phyloP scores from a whole-genome alignment of 371 early-diverging fungal genomes.

The Saksenaea oblongispora region DNA sequence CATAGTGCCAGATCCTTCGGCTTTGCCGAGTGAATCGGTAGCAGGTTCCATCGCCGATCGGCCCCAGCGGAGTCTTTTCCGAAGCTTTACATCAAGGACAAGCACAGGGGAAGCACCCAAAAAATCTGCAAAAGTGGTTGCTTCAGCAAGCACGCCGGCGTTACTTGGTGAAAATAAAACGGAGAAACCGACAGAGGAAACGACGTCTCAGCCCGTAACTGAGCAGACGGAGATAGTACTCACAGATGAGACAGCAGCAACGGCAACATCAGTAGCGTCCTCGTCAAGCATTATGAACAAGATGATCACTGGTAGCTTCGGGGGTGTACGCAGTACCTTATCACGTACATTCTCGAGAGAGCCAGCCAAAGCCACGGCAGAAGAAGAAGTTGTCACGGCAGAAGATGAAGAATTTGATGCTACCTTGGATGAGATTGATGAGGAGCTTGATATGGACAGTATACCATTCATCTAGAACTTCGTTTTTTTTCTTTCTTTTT shows the following conservation, averaged over 20 bases:
- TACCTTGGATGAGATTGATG: slow-evolving; percentile 42
- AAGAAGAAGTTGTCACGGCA: slow-evolving; percentile 2
- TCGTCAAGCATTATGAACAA: slow-evolving; percentile 28
- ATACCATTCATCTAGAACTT: slow-evolving; percentile 49
- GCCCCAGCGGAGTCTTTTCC: slow-evolving; percentile 29
- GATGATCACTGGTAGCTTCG: slow-evolving; percentile 21
- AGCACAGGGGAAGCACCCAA: slow-evolving; percentile 1
- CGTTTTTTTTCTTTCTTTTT: neutral
- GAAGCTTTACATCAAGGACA: slow-evolving; percentile 43
- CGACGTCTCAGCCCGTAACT: neutral
- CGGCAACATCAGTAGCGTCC: slow-evolving; percentile 11
- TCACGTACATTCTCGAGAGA: slow-evolving; percentile 35
- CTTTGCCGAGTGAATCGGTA: slow-evolving; percentile 23
- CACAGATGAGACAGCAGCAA: slow-evolving; percentile 8
- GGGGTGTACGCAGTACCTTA: slow-evolving; percentile 31
- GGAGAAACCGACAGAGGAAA: slow-evolving; percentile 6
- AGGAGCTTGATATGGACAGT: slow-evolving; percentile 58
- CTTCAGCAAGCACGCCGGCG: slow-evolving; percentile 20
- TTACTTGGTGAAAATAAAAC: slow-evolving; percentile 1
- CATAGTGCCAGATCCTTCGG: slow-evolving; percentile 39
- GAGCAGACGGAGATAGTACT: too few relatives aligned
- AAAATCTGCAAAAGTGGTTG: slow-evolving; percentile 5
- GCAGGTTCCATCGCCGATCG: slow-evolving; percentile 13
- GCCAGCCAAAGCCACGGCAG: slow-evolving; percentile 7
- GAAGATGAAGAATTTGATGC: slow-evolving; percentile 26